These are phyloP conservation scores for Hura crepitans DNA, from an alignment of 441 rosid genomes.

Conservation along the genomic window DNA sequence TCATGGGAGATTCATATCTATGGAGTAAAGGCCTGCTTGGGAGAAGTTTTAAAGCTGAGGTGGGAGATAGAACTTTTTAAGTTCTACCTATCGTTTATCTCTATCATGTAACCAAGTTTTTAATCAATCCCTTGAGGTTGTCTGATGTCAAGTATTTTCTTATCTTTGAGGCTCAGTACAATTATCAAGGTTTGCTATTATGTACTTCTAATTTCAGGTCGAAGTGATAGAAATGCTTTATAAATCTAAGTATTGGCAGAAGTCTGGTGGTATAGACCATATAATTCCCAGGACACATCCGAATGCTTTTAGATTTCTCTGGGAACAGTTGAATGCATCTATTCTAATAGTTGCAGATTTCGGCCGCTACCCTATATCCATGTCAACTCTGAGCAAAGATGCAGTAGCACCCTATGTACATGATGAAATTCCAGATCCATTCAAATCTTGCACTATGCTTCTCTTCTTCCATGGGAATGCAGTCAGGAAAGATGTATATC, in stretches of 20 bases:
- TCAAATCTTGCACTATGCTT: conserved; percentile 64
- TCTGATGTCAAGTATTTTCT: background rate
- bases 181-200: conserved; percentile 14
- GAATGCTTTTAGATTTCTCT: conserved; percentile 89
- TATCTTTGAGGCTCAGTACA: conserved; percentile 3
- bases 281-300: conserved; percentile 98
- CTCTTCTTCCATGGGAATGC: conserved; percentile 94
- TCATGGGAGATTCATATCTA: background rate
- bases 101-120: too few relatives aligned
- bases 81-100: too few relatives aligned
- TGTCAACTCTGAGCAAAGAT: conserved; percentile 77
- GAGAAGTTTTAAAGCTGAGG: background rate
- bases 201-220: conserved; percentile 46
- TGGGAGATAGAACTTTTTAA: background rate
- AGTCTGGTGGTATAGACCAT: conserved; percentile 91
- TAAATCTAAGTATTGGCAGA: conserved; percentile 78
- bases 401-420: conserved; percentile 94
- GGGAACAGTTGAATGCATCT: conserved; percentile 78
- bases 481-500: conserved; percentile 69
- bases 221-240: conserved; percentile 63
- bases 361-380: conserved; percentile 64
- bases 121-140: background rate
- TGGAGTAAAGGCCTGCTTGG: background rate
- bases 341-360: conserved; percentile 86
- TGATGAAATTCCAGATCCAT: conserved; percentile 56